Conservation (phyloP, 176 grass and related monocot genomes). For the Puya raimondii region DNA sequence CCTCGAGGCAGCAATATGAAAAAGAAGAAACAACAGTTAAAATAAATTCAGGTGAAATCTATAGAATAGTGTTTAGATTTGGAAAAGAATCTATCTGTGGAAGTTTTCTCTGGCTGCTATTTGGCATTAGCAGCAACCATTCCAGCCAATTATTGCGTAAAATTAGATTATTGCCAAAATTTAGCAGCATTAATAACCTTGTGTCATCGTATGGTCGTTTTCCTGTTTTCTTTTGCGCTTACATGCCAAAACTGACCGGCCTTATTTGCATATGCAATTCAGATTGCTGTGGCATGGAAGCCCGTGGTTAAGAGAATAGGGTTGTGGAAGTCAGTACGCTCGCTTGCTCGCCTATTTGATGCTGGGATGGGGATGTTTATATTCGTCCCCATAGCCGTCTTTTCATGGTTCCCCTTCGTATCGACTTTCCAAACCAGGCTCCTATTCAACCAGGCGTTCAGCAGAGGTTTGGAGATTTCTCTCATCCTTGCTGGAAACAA, state of each 20-base stretch:
- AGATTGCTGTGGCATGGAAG: slow-evolving; percentile 80
- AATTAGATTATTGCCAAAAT: no score
- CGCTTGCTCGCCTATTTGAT: slow-evolving; percentile 60
- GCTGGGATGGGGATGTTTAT: slow-evolving; percentile 68
- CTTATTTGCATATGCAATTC: not conserved
- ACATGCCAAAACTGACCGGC: not conserved
- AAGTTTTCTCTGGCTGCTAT: no score
- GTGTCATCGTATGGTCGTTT: no score
- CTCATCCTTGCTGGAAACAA: slow-evolving; percentile 91
- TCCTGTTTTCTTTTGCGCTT: not conserved
- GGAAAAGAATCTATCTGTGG: no score
- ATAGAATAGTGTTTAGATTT: no score
- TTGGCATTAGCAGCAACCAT: no score
- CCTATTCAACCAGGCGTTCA: slow-evolving; percentile 90
- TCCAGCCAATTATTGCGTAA: no score
- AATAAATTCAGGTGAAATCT: no score
- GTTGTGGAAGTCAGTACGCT: slow-evolving; percentile 55
- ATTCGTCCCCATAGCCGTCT: slow-evolving; percentile 59
- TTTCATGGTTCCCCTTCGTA: slow-evolving; percentile 74
- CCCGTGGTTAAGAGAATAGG: slow-evolving; percentile 44
- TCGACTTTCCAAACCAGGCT: slow-evolving; percentile 90
- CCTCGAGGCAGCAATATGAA: no score
- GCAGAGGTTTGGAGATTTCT: slow-evolving; percentile 93
- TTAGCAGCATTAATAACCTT: no score
- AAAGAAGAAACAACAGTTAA: no score